Conservation (phyloP, 1,284 basidiomycete genomes). For the Bothia castanella region DNA sequence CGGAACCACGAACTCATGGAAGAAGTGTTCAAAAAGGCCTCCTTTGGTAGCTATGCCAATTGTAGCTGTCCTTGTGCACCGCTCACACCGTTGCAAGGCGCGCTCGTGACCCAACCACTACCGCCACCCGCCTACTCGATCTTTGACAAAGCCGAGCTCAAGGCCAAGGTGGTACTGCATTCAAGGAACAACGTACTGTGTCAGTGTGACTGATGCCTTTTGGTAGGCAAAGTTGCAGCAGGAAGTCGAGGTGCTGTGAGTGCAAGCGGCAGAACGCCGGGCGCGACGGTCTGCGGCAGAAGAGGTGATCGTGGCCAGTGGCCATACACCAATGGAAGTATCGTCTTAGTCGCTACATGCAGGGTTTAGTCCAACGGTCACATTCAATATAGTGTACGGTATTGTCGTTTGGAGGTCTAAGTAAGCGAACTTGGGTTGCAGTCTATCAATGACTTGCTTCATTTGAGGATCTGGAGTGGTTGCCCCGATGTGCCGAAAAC, state of each 20-base stretch:
- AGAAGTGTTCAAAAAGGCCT: conserved; percentile 69
- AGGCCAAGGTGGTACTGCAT: conserved; percentile 48
- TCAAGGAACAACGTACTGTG: neutral
- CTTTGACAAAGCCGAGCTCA: conserved; percentile 57
- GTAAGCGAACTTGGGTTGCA: no score
- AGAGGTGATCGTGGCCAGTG: conserved; percentile 33
- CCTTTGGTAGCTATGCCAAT: conserved; percentile 47
- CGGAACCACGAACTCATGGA: conserved; percentile 81
- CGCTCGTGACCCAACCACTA: conserved; percentile 40
- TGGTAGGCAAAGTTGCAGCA: conserved; percentile 26
- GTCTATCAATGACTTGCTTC: no score
- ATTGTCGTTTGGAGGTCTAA: no score
- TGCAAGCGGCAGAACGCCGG: conserved; percentile 34
- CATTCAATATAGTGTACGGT: no score
- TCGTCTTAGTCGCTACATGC: conserved; percentile 8
- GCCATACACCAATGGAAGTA: conserved; percentile 35
- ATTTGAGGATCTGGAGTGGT: no score
- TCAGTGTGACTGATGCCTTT: conserved; percentile 1
- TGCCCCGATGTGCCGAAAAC: no score
- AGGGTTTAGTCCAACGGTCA: no score
- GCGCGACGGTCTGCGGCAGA: conserved; percentile 28
- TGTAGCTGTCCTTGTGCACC: neutral
- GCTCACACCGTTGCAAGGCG: conserved; percentile 36
- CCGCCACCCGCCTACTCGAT: conserved; percentile 53
- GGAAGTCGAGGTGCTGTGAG: conserved; percentile 28